A percentile compares a stretch with the other conserved stretches of the same genome.
phyloP scores from a whole-genome alignment of 2,329 filamentous ascomycete genomes.

The Plenodomus biglobosus region DNA sequence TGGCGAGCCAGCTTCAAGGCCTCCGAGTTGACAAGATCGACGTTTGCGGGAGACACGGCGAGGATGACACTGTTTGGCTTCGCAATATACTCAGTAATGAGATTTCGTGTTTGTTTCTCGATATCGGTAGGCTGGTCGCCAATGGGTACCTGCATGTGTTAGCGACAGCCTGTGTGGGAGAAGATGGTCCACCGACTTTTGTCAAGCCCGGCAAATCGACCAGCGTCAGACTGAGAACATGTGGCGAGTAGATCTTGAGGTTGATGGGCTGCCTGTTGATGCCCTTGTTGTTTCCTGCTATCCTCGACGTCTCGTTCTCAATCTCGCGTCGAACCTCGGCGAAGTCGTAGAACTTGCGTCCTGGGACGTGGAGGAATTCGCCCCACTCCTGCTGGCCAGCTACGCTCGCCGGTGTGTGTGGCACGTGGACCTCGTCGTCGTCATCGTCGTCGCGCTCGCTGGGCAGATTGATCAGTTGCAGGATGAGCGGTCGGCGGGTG shows the following conservation, averaged over 20 bases:
- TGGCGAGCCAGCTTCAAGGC: conserved; percentile 94
- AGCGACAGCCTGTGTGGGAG: conserved; percentile 17
- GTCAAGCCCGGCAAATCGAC: conserved; percentile 95
- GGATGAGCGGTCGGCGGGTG: conserved; percentile 87
- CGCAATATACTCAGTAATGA: conserved; percentile 97
- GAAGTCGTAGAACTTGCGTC: conserved; percentile 88
- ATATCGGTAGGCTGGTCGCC: conserved; percentile 97
- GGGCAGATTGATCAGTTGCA: conserved; percentile 97
- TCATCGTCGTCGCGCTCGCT: conserved; percentile 68
- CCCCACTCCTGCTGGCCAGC: conserved; percentile 75
- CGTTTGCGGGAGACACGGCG: conserved; percentile 94
- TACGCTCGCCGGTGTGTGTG: conserved; percentile 76
- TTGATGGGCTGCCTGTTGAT: conserved; percentile 98
- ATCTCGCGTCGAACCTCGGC: conserved; percentile 93
- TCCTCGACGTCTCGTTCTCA: conserved; percentile 91
- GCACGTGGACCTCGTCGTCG: conserved; percentile 65
- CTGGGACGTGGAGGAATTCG: conserved; percentile 94
- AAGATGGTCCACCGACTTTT: conserved; percentile 61
- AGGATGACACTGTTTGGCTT: conserved; percentile 99
- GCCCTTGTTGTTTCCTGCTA: conserved; percentile 95
- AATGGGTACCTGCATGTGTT: conserved; percentile 73
- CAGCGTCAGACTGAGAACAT: conserved; percentile 92
- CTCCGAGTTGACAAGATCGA: conserved; percentile 98
- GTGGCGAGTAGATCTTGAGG: conserved; percentile 95
- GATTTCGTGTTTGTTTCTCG: conserved; percentile 94